These are phyloP conservation scores for Xylaria palmicola DNA, from an alignment of 495 filamentous ascomycete genomes.

Conservation along the genomic window DNA sequence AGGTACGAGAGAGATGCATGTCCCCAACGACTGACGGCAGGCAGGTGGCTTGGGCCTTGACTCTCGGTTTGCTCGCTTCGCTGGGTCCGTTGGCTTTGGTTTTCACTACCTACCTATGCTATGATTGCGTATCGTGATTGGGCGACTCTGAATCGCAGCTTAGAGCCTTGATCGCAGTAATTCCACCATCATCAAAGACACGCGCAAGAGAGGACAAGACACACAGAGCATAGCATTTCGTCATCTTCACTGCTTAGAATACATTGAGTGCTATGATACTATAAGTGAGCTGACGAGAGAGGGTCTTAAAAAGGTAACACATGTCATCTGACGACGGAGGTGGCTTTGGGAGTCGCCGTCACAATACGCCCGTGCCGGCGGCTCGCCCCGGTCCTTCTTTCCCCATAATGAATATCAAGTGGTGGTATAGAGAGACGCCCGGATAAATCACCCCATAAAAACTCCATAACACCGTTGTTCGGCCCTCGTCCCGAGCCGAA, in stretches of 20 bases:
- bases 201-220: not conserved
- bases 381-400: not conserved
- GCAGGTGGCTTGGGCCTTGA: no score
- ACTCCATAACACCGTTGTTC: slow-evolving; percentile 10
- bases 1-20: no score
- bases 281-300: slow-evolving; percentile 11
- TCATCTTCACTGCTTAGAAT: not conserved
- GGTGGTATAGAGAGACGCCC: slow-evolving; percentile 15
- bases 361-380: not conserved
- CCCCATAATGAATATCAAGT: slow-evolving; percentile 7
- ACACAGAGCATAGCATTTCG: no score
- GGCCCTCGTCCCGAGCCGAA: not conserved
- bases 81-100: no score
- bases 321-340: slow-evolving; percentile 2
- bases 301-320: not conserved
- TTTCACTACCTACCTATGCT: no score
- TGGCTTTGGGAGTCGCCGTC: not conserved
- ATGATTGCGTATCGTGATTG: no score
- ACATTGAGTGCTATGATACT: not conserved
- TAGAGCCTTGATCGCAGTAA: no score
- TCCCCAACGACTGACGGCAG: no score
- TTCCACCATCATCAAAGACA: not conserved
- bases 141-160: no score
- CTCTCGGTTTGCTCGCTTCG: no score
- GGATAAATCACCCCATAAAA: slow-evolving; percentile 1